Evolutionary conservation across 2,329 filamentous ascomycete genomes (phyloP).

Genomic region (Colletotrichum limetticola): DNA sequence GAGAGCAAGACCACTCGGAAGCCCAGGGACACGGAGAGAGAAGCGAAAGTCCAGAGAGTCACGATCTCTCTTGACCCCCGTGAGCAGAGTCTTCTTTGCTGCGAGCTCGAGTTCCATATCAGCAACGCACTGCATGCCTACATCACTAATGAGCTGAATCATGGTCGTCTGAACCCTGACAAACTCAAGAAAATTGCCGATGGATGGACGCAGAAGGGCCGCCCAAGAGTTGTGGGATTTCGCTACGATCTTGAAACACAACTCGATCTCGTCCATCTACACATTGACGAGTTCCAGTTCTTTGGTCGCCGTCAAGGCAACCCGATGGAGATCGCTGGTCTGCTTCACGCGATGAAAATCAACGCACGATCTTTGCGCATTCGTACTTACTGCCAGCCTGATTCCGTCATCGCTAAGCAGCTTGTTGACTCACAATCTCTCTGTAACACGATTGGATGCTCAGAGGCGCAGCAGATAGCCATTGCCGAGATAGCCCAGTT

Average conservation of each 20-base stretch:
- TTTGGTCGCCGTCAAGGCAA: slow-evolving; percentile 59
- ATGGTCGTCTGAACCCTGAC: slow-evolving; percentile 63
- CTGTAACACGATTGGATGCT: slow-evolving; percentile 59
- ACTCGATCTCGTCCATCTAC: slow-evolving; percentile 62
- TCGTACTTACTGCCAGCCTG: slow-evolving; percentile 68
- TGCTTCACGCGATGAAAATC: slow-evolving; percentile 62
- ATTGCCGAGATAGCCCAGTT: slow-evolving; percentile 64
- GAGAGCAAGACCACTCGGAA: slow-evolving; percentile 50
- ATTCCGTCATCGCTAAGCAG: slow-evolving; percentile 68
- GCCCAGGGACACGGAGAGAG: slow-evolving; percentile 41
- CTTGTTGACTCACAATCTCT: slow-evolving; percentile 63
- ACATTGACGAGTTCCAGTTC: slow-evolving; percentile 65
- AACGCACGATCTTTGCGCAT: slow-evolving; percentile 64
- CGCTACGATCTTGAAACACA: slow-evolving; percentile 71
- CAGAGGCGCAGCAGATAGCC: slow-evolving; percentile 55
- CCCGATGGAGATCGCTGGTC: slow-evolving; percentile 54
- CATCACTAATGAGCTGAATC: slow-evolving; percentile 62
- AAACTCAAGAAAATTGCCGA: slow-evolving; percentile 64
- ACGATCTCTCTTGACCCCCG: slow-evolving; percentile 64
- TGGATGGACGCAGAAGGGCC: slow-evolving; percentile 62
- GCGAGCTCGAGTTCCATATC: slow-evolving; percentile 68
- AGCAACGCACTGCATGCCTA: slow-evolving; percentile 62
- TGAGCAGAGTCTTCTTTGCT: slow-evolving; percentile 68
- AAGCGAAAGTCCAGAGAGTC: slow-evolving; percentile 44
- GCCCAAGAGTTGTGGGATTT: slow-evolving; percentile 65